A percentile compares a stretch with the other conserved stretches of the same genome.
These are phyloP conservation scores for Suillus tomentosus DNA, from an alignment of 768 basidiomycete species.

Conservation along the genomic window DNA sequence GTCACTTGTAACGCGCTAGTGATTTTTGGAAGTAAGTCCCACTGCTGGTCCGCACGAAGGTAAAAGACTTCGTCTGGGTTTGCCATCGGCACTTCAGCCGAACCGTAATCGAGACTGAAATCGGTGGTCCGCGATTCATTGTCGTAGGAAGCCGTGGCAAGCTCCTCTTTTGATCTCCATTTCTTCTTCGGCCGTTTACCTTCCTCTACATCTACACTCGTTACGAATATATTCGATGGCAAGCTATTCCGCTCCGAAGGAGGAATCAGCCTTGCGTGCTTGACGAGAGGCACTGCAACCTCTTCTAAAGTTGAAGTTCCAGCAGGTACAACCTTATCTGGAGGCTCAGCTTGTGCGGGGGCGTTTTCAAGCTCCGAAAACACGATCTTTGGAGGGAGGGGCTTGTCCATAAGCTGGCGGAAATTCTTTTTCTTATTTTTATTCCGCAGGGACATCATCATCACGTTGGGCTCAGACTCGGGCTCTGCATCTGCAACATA, in stretches of 20 bases:
- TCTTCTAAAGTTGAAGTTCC: slow-evolving; percentile 12
- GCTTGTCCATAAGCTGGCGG: slow-evolving; percentile 49
- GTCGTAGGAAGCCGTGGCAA: slow-evolving; percentile 17
- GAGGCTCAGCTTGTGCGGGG: slow-evolving; percentile 1
- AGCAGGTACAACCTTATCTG: slow-evolving; percentile 10
- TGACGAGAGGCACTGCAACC: slow-evolving; percentile 4
- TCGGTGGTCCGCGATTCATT: slow-evolving; percentile 9
- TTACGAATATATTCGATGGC: slow-evolving; percentile 68
- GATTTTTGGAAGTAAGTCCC: slow-evolving; percentile 27
- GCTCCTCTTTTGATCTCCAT: slow-evolving; percentile 24
- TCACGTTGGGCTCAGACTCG: slow-evolving; percentile 9
- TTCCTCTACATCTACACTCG: slow-evolving; percentile 69
- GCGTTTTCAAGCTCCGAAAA: slow-evolving; percentile 38
- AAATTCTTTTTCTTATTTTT: slow-evolving; percentile 78
- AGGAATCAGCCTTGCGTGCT: slow-evolving; percentile 48
- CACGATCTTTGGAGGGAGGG: slow-evolving; percentile 52
- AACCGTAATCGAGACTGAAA: slow-evolving; percentile 22
- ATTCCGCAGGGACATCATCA: slow-evolving; percentile 53
- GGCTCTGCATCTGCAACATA: slow-evolving; percentile 22
- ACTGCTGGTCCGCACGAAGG: slow-evolving; percentile 16
- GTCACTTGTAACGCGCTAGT: slow-evolving; percentile 27
- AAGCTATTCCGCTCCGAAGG: slow-evolving; percentile 63
- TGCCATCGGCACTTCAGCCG: background rate
- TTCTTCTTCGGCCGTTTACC: slow-evolving; percentile 37
- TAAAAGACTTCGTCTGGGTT: slow-evolving; percentile 13